phyloP scores from a whole-genome alignment of 768 basidiomycete species.

The Tulasnella sp. region DNA sequence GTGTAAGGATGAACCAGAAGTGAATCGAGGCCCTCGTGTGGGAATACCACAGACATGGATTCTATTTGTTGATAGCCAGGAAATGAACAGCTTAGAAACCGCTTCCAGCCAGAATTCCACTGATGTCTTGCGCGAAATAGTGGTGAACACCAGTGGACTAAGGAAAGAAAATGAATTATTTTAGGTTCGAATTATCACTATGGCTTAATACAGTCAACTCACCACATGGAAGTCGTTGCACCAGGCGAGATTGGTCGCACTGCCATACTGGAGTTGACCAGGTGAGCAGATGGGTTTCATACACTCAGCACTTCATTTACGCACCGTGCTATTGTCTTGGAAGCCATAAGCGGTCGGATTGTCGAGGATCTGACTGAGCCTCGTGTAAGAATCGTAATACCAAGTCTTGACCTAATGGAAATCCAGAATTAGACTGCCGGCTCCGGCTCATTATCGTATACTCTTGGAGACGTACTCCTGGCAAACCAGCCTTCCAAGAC shows the following conservation, averaged over 20 bases:
- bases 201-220: background rate
- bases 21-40: too few relatives aligned
- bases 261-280: background rate
- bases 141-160: background rate
- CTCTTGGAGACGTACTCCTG: background rate
- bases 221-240: constrained; percentile 11
- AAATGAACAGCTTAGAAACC: background rate
- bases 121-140: background rate
- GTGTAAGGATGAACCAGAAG: too few relatives aligned
- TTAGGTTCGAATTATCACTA: background rate
- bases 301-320: background rate
- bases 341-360: constrained; percentile 41
- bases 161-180: background rate
- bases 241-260: background rate
- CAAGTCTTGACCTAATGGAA: constrained; percentile 35
- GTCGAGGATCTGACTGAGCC: constrained; percentile 40
- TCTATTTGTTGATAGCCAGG: too few relatives aligned
- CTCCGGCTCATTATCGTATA: background rate
- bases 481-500: constrained; percentile 27
- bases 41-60: too few relatives aligned
- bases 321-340: constrained; percentile 34
- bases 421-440: constrained; percentile 23
- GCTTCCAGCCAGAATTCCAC: background rate
- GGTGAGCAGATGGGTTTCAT: background rate
- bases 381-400: constrained; percentile 40